phyloP scores from a whole-genome alignment of 179 eudicot species.

The Beta macrorhiza region DNA sequence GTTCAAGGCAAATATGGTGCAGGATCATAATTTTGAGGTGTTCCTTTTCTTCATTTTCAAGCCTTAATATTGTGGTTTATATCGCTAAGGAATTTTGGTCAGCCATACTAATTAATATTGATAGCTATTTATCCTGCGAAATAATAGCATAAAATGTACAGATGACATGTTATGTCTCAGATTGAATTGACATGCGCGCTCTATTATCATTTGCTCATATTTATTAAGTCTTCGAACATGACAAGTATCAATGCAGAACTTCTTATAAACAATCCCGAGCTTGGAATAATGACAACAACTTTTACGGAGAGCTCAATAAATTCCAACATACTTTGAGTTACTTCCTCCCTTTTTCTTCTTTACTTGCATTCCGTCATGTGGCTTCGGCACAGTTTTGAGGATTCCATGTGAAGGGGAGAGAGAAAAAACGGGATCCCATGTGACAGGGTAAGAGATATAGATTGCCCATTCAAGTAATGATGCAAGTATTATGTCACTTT shows the following conservation, averaged over 20 bases:
- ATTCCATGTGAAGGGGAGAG: no score
- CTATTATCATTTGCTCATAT: background rate
- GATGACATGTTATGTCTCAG: background rate
- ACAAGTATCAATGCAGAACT: background rate
- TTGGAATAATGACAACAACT: background rate
- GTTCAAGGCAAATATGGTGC: constrained; percentile 25
- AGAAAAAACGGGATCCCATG: no score
- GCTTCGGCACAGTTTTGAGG: no score
- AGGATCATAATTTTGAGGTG: constrained; percentile 41
- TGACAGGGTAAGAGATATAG: no score
- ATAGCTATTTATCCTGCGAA: background rate
- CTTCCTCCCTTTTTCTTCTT: no score
- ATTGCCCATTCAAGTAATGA: no score
- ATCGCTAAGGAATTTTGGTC: background rate
- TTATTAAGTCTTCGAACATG: background rate
- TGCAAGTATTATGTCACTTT: no score
- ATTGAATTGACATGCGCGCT: background rate
- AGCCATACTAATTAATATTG: background rate
- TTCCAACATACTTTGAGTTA: background rate
- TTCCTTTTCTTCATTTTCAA: background rate
- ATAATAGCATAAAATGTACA: background rate
- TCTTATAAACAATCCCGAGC: background rate
- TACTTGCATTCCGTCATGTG: no score
- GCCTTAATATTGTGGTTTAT: background rate
- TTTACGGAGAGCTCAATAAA: background rate